Conservation (phyloP, 2,329 filamentous ascomycete genomes). For the Pseudogymnoascus sp. region DNA sequence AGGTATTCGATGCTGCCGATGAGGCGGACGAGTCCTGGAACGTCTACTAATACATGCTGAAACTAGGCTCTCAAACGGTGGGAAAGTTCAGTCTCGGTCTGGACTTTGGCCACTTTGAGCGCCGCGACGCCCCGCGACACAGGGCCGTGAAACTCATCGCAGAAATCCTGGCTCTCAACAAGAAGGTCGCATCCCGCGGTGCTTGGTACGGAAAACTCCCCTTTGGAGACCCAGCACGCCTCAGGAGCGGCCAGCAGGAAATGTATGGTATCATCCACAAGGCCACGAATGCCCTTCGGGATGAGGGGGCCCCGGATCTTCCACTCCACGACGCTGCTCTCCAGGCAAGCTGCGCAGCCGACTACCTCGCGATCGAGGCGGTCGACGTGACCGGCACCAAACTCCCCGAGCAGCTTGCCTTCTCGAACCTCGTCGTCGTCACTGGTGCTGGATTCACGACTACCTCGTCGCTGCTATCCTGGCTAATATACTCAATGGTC, state of each 20-base stretch:
- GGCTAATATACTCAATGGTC: conserved; percentile 38
- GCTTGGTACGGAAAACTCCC: conserved; percentile 40
- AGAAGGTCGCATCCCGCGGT: conserved; percentile 38
- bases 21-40: conserved; percentile 36
- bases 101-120: conserved; percentile 39
- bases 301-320: conserved; percentile 29
- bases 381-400: conserved; percentile 38
- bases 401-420: conserved; percentile 33
- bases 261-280: conserved; percentile 35
- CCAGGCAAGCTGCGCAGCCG: conserved; percentile 28
- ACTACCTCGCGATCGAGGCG: conserved; percentile 35
- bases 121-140: conserved; percentile 34
- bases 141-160: conserved; percentile 36
- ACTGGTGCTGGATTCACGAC: conserved; percentile 43
- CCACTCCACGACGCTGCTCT: conserved; percentile 33
- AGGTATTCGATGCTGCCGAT: conserved; percentile 22
- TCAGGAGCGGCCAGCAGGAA: conserved; percentile 21
- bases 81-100: conserved; percentile 39
- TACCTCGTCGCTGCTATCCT: conserved; percentile 40
- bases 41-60: conserved; percentile 44
- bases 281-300: conserved; percentile 32
- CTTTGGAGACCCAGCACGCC: conserved; percentile 36
- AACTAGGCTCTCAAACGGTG: conserved; percentile 38
- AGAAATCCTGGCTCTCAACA: conserved; percentile 37
- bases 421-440: conserved; percentile 31